Evolutionary conservation across 441 rosid genomes (phyloP), one percentile per base, ranked within the genome.

Genomic region (Euphorbia celastroides): DNA sequence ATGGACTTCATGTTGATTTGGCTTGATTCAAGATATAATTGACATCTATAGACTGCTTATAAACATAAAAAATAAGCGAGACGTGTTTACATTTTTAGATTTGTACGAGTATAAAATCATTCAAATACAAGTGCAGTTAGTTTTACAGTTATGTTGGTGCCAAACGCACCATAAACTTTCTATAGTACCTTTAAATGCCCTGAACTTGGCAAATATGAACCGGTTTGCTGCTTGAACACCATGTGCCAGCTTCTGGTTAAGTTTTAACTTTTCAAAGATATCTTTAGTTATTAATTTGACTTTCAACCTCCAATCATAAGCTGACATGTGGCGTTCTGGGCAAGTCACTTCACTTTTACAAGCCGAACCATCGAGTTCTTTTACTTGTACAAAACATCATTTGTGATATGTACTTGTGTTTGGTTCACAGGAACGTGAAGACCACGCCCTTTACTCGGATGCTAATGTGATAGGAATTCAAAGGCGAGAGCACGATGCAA

Each of bases 361-460:
- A n/a, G n/a, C n/a, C n/a, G 23, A 50, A 1, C 55, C 25, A 5
- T 50, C 10, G 20, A n/a, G 55, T 62, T 27, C 48, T 19, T 1
- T 13, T 23, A 11, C 10, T 30, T 19, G 5, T n/a, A 19, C 48
- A 42, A 42, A 42, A 42, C 48, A 42, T 42, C 17, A 13, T 5
- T 42, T 0, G 17, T 42, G 1, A 42, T 12, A 10, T 3, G 48
- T 51, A 1, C 2, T 65, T 19, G 38, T 64, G 71, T 56, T 28
- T 71, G 52, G 65, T 75, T 67, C 62, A 60, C 81, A 90, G 98
- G 89, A 82, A 32, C 80, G 86, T 74, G 77, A 69, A 50, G 73
- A 82, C 52, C 81, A 81, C 56, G 86, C 90, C 61, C 55, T 89
- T 57, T 86, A 91, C 72, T 80, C 69, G 51, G 96, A 93, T 75